Evolutionary conservation across 177 flowering plant species (phyloP).

Genomic region (Vitis hybrid): DNA sequence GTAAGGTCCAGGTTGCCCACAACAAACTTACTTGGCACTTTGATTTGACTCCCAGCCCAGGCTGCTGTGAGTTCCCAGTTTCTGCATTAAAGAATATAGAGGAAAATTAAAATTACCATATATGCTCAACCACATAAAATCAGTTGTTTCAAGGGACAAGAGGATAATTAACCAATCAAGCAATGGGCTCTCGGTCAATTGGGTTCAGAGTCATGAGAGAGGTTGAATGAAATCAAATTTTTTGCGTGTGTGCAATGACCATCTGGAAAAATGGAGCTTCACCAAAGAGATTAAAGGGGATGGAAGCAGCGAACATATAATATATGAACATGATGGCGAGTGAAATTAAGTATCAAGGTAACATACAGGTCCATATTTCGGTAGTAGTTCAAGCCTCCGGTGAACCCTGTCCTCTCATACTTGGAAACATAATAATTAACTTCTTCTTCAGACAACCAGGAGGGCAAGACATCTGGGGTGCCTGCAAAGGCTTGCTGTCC

Average conservation of each 20-base stretch:
- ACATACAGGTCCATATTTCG: slow-evolving; percentile 34
- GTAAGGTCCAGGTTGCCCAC: slow-evolving; percentile 56
- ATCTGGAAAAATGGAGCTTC: too few relatives aligned
- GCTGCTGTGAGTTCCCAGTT: slow-evolving; percentile 63
- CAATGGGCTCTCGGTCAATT: too few relatives aligned
- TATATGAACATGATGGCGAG: too few relatives aligned
- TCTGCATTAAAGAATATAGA: slow-evolving; percentile 30
- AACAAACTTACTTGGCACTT: slow-evolving; percentile 61
- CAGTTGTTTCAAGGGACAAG: too few relatives aligned
- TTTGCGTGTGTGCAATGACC: too few relatives aligned
- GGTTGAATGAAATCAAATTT: too few relatives aligned
- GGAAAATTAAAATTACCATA: too few relatives aligned
- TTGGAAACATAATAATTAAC: slow-evolving; percentile 35
- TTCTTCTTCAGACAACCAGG: slow-evolving; percentile 55
- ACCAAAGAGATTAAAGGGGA: too few relatives aligned
- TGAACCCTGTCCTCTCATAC: slow-evolving; percentile 51
- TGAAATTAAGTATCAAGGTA: not conserved
- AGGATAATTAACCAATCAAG: too few relatives aligned
- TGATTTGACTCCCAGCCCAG: slow-evolving; percentile 44
- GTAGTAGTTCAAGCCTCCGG: slow-evolving; percentile 59
- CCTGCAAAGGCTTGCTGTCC: slow-evolving; percentile 29
- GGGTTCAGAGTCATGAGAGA: too few relatives aligned
- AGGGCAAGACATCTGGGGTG: slow-evolving; percentile 33
- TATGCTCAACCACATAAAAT: too few relatives aligned
- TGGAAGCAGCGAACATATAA: too few relatives aligned